Evolutionary conservation across 2,329 filamentous ascomycete genomes (phyloP), one percentile per base, ranked within the genome.

Genomic region (Beauveria asiatica): DNA sequence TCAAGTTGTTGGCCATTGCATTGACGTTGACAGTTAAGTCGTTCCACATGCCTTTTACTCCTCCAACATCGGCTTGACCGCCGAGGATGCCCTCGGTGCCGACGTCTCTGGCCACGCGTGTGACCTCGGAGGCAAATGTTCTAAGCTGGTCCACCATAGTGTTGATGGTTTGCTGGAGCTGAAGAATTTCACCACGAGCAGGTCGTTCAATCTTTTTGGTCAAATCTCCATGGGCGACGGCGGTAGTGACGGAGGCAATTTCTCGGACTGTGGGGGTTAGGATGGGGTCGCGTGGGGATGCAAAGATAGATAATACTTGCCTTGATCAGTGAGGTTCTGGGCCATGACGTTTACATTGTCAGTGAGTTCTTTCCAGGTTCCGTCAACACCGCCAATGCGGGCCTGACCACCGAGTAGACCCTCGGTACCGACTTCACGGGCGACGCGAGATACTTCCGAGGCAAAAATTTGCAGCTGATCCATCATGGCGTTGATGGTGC

Each of bases 401-500:
- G 93, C 93, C 73, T 97, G 93, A 48, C 93, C 93, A 68, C 93
- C 93, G 46, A 97, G 85, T 64, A 94, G 88, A 70, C 93, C 93
- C 74, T 97, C 92, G 13, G 93, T 97, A 67, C 93, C 93, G 78
- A 97, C 93, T 75, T 97, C 93, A 73, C 91, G 89, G 57, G 93
- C 93, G 66, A 97, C 87, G 66, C 91, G 88, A 39, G 93, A 97
- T 69, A 97, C 93, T 77, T 97, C 92, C 74, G 90, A 95, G 65
- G 93, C 93, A 74, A 97, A 97, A 62, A 95, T 90, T 72, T 97
- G 92, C 62, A 97, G 82, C 74, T 97, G 93, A 71, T 97, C 93
- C 85, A 97, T 96, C 93, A 97, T 97, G 66, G 90, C 95, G 73
- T 97, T 97, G 78, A 97, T 97, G 63, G 93, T 97, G 68, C 91